Base-by-base conservation (phyloP, 768 basidiomycete species). In the Lactifluus echinatus region DNA sequence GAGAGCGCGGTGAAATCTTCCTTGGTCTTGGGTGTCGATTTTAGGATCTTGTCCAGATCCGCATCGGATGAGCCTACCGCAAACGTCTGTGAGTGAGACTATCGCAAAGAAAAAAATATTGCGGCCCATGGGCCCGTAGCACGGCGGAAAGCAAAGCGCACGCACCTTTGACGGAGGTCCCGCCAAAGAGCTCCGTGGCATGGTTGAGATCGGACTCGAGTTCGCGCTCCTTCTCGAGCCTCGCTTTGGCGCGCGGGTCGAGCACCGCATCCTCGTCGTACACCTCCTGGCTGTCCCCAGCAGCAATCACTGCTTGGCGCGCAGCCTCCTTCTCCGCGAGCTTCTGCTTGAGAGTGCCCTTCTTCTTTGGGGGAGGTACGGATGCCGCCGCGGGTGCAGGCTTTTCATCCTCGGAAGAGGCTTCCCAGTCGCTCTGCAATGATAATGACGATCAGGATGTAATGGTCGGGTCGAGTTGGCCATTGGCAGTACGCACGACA, bases 341-440 rank as follows among this genome's bases (percentile, higher is more conserved):
- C 70, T 94, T 95, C 19, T 83, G 82, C 71, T 96, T 96, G 63
- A 97, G 71, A 1, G 87, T 89, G 52, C 90, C 92, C 73, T 93
- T 96, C 74, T 96, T 95, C 76, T 89, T 91, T 2, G 85, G 82
- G 3, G 89, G 84, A 17, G 84, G 83, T 45, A 76, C 79, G 0
- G 80, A 63, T 3, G 73, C 69, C 7, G 76, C 69, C 4, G 75
- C 67, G 2, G 79, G 52, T 40, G 75, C 69, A 5, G 76, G 71
- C 46, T 79, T 75, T 52, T 83, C 80, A 53, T 90, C 90, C 37
- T 87, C 85, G 7, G 84, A 84, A 1, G 87, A 87, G 33, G 76
- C 89, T 65, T 98, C 94, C 95, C 95, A 98, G 71, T 96, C 94
- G 71, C 90, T 93, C 92, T 95, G 65, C 31, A 61, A 50, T 21